Evolutionary conservation across 106 monocot genomes (phyloP).

Genomic region (Apostasia shenzhenica): DNA sequence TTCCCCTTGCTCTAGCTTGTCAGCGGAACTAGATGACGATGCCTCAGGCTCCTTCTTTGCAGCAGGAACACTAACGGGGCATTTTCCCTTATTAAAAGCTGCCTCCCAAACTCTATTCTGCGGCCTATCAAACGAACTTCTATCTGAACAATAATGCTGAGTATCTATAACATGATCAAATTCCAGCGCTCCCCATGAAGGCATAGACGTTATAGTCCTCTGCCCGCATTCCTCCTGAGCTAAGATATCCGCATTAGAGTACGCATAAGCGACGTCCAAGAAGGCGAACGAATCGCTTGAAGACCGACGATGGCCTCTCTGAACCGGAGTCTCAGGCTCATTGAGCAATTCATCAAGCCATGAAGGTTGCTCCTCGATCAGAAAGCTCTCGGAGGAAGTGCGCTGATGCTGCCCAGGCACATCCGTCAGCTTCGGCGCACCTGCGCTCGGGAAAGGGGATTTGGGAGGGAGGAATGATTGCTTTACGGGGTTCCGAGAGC

Average conservation of each 20-base stretch:
- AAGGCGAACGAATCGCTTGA: slow-evolving; percentile 75
- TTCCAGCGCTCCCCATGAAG: slow-evolving; percentile 33
- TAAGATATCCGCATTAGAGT: slow-evolving; percentile 16
- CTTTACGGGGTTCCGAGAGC: slow-evolving; percentile 39
- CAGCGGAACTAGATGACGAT: background rate
- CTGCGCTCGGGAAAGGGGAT: slow-evolving; percentile 43
- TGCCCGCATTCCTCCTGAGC: slow-evolving; percentile 18
- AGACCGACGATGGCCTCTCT: slow-evolving; percentile 54
- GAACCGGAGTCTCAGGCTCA: slow-evolving; percentile 71
- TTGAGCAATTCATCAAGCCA: slow-evolving; percentile 95
- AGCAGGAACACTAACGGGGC: slow-evolving; percentile 2
- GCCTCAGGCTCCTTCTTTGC: slow-evolving; percentile 20
- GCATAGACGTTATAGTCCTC: background rate
- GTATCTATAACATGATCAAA: slow-evolving; percentile 21
- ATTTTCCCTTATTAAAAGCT: slow-evolving; percentile 7
- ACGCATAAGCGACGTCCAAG: slow-evolving; percentile 24
- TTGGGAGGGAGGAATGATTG: slow-evolving; percentile 59
- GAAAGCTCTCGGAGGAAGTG: slow-evolving; percentile 78
- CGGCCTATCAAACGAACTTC: slow-evolving; percentile 6
- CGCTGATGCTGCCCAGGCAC: slow-evolving; percentile 48
- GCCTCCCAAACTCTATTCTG: slow-evolving; percentile 26
- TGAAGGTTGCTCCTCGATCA: slow-evolving; percentile 87
- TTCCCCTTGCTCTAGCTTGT: slow-evolving; percentile 30
- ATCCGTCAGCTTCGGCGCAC: slow-evolving; percentile 24
- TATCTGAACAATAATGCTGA: slow-evolving; percentile 10